Evolutionary conservation across 1,284 basidiomycete species (phyloP).

Genomic region (Gymnopus androsaceus): DNA sequence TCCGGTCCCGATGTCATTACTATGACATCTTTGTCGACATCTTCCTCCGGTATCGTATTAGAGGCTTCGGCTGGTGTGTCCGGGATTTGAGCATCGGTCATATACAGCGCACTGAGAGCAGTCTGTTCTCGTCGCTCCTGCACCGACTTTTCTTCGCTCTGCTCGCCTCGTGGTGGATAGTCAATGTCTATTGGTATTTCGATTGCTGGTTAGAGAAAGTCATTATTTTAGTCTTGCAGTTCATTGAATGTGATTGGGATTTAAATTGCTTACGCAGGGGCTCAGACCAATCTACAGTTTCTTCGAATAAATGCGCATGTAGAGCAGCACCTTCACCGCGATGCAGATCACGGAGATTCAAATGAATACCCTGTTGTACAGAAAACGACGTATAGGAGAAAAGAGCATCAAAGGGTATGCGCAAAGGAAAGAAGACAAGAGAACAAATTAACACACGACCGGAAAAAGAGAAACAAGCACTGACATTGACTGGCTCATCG

Average conservation of each 20-base stretch:
- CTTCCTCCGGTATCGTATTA: constrained; percentile 60
- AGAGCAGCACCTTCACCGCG: constrained; percentile 80
- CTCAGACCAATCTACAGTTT: constrained; percentile 80
- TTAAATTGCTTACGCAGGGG: constrained; percentile 58
- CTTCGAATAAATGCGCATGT: constrained; percentile 78
- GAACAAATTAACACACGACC: constrained; percentile 47
- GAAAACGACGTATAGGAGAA: constrained; percentile 11
- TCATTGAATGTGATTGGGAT: not conserved
- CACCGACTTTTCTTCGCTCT: constrained; percentile 62
- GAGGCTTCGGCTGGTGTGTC: constrained; percentile 75
- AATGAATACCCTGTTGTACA: constrained; percentile 59
- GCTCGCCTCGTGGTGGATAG: constrained; percentile 53
- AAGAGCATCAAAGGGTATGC: constrained; percentile 42
- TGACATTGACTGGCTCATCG: constrained; percentile 80
- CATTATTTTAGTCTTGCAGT: constrained; percentile 2
- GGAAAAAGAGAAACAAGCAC: constrained; percentile 44
- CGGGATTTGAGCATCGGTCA: constrained; percentile 67
- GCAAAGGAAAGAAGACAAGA: constrained; percentile 58
- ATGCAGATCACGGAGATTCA: constrained; percentile 77
- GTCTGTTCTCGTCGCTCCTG: constrained; percentile 78
- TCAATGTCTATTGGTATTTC: constrained; percentile 63
- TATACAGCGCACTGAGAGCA: constrained; percentile 73
- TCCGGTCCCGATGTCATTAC: constrained; percentile 71
- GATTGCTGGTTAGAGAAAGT: constrained; percentile 44
- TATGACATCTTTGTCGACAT: constrained; percentile 62